A percentile compares a stretch with the other conserved stretches of the same genome.
These are phyloP conservation scores for Aspergillus amoenus DNA, from an alignment of 2,329 filamentous ascomycete species.

Conservation along the genomic window DNA sequence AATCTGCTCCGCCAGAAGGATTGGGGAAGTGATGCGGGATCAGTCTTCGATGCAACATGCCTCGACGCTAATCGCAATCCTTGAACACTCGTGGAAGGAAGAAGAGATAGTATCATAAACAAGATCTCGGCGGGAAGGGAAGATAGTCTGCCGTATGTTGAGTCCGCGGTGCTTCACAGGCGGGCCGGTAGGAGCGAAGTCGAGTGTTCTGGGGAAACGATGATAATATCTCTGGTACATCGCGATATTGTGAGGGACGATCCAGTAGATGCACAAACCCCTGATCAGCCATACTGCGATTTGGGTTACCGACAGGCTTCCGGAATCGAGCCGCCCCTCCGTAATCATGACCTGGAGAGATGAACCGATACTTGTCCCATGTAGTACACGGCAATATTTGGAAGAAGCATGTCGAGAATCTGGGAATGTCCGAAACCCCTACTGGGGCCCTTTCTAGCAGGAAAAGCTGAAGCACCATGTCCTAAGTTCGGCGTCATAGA, in stretches of 20 bases:
- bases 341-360: slow-evolving; percentile 7
- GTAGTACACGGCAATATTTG: neutral
- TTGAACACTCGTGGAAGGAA: neutral
- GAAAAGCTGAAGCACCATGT: neutral
- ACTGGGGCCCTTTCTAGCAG: neutral
- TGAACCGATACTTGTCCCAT: neutral
- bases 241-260: neutral
- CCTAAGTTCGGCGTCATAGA: neutral
- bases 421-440: neutral
- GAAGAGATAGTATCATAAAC: neutral
- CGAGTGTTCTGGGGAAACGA: neutral
- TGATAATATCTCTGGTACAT: neutral
- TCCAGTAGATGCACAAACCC: neutral
- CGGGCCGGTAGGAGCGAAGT: neutral
- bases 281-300: neutral
- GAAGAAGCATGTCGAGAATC: neutral
- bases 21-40: slow-evolving; percentile 4
- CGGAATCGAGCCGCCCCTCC: slow-evolving; percentile 5
- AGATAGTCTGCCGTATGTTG: neutral
- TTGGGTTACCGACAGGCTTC: neutral
- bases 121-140: slow-evolving; percentile 1
- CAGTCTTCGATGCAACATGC: neutral
- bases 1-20: slow-evolving; percentile 6
- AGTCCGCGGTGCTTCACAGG: neutral
- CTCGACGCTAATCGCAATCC: slow-evolving; percentile 1